Evolutionary conservation across 768 basidiomycete genomes (phyloP), one percentile per base, ranked within the genome.

Genomic region (Baorangia bicolor): DNA sequence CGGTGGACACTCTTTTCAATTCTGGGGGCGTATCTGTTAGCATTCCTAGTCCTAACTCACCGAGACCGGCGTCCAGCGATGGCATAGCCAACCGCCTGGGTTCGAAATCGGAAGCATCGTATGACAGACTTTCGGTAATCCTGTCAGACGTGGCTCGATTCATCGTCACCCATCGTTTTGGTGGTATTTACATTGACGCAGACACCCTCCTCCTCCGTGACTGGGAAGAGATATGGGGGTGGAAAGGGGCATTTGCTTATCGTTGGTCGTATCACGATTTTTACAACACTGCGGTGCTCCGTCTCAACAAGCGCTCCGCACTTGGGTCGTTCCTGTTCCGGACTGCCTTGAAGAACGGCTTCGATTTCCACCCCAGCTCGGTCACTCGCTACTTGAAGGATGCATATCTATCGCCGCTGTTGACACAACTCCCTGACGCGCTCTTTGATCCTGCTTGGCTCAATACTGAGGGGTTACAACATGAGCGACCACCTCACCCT

Each of bases 101-200:
- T 5, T 84, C 80, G 2, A 78, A 78, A 34, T 84, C 82, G 13
- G 75, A 83, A 21, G 77, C 76, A 33, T 76, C 81, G 28, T 85
- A 78, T 69, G 94, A 98, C 71, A 82, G 92, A 28, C 77, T 96
- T 31, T 92, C 91, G 13, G 92, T 95, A 68, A 94, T 96, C 59
- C 78, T 97, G 34, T 94, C 92, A 10, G 94, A 97, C 71, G 92
- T 96, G 88, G 95, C 92, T 21, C 88, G 95, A n/a, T 98, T 97
- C 74, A 85, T 97, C 47, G 79, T 98, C 12, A 92, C 90, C 51
- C 92, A 97, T 70, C 88, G 92, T 8, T 97, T 90, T 66, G 95
- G 95, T 23, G 95, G 95, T 3, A 88, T 94, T 56, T 97, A 96
- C 66, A 82, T 98, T 49, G 95, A 97, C 63, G 93, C 95, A 4